Conservation (phyloP, 495 filamentous ascomycete species). For the Tetracladium setigerum region DNA sequence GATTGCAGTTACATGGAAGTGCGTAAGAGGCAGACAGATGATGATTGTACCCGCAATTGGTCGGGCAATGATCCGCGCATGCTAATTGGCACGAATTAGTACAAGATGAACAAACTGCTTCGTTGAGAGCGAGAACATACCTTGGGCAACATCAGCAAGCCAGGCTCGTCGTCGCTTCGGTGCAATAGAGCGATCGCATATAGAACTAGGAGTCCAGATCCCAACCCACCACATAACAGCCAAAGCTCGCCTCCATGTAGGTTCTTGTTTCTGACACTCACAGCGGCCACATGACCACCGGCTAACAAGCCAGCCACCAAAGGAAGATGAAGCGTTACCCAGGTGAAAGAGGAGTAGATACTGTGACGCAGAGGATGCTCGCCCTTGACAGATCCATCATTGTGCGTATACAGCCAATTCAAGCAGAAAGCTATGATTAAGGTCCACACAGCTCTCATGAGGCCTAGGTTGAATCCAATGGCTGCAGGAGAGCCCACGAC, state of each 20-base stretch:
- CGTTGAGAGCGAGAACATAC: conserved; percentile 9
- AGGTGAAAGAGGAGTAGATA: conserved; percentile 27
- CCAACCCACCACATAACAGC: conserved; percentile 7
- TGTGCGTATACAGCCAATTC: conserved; percentile 35
- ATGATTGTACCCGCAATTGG: conserved; percentile 25
- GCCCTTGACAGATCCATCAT: conserved; percentile 26
- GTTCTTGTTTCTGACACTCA: background rate
- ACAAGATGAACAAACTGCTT: no score
- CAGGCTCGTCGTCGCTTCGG: conserved; percentile 22
- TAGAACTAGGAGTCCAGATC: conserved; percentile 28
- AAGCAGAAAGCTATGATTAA: conserved; percentile 39
- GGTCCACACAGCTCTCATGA: conserved; percentile 34
- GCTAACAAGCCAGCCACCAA: conserved; percentile 31
- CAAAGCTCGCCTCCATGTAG: background rate
- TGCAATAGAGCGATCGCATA: conserved; percentile 30
- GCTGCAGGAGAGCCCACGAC: conserved; percentile 32
- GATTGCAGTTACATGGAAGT: conserved; percentile 22
- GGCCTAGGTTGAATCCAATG: conserved; percentile 26
- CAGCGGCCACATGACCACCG: conserved; percentile 32
- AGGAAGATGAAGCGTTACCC: conserved; percentile 33
- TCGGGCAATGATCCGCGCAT: conserved; percentile 27
- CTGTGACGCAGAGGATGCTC: conserved; percentile 29
- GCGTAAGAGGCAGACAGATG: conserved; percentile 25
- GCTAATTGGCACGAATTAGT: conserved; percentile 7
- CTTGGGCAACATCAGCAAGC: conserved; percentile 23